These are phyloP conservation scores for Sphaerosporella brunnea DNA, from an alignment of 495 filamentous ascomycete species.

Conservation along the genomic window DNA sequence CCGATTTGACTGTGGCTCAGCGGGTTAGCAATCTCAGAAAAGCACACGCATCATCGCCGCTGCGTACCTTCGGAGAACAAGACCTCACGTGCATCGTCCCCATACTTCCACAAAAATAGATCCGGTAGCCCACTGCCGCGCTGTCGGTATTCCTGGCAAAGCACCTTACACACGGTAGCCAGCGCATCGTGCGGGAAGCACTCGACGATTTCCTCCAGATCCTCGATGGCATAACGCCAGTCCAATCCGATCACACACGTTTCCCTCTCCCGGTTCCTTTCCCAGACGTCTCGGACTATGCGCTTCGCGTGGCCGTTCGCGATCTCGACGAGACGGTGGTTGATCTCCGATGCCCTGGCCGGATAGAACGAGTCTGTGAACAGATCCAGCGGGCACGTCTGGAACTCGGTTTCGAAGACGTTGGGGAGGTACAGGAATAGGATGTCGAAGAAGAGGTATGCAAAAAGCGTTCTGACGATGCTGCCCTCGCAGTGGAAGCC, in stretches of 20 bases:
- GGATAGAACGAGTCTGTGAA: constrained; percentile 90
- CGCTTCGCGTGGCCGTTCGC: constrained; percentile 50
- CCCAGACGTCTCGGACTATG: constrained; percentile 51
- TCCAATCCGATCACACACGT: constrained; percentile 80
- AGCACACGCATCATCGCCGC: constrained; percentile 26
- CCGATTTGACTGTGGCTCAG: constrained; percentile 18
- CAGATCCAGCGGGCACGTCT: constrained; percentile 83
- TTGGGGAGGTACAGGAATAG: constrained; percentile 88
- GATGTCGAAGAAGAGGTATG: constrained; percentile 81
- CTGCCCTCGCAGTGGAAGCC: constrained; percentile 87
- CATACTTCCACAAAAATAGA: constrained; percentile 58
- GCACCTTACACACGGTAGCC: constrained; percentile 67
- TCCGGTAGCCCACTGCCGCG: constrained; percentile 82
- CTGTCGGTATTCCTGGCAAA: constrained; percentile 85
- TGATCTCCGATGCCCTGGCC: constrained; percentile 68
- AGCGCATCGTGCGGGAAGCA: constrained; percentile 69
- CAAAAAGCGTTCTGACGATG: constrained; percentile 78
- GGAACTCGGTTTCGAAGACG: constrained; percentile 88
- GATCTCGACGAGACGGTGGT: constrained; percentile 69
- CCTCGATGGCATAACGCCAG: constrained; percentile 71
- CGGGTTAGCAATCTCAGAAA: background rate
- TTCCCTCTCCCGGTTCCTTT: constrained; percentile 42
- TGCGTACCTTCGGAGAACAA: constrained; percentile 78
- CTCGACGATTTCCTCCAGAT: constrained; percentile 61
- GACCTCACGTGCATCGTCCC: constrained; percentile 34